Conservation (phyloP, 371 early-diverging fungal genomes). For the Mortierella sp. region DNA sequence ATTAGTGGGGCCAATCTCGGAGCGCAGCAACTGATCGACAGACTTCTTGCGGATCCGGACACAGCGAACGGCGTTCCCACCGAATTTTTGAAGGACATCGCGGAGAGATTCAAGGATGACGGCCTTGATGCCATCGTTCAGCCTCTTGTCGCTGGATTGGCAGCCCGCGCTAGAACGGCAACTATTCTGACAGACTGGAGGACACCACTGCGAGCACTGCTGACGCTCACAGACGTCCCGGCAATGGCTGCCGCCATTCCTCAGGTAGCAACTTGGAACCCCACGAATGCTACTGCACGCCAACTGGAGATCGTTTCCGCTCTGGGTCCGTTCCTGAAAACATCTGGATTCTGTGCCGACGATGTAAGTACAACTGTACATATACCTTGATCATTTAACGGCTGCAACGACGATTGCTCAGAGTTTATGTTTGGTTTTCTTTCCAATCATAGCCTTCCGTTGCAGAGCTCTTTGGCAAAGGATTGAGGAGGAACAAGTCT, state of each 20-base stretch:
- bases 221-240: slow-evolving; percentile 64
- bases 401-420: neutral
- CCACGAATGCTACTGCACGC: slow-evolving; percentile 65
- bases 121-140: slow-evolving; percentile 73
- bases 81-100: slow-evolving; percentile 67
- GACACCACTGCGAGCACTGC: slow-evolving; percentile 64
- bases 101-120: slow-evolving; percentile 70
- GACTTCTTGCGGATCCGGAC: slow-evolving; percentile 65
- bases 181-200: slow-evolving; percentile 73
- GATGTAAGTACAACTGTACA: slow-evolving; percentile 55
- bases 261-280: slow-evolving; percentile 73
- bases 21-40: slow-evolving; percentile 63
- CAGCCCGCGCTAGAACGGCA: slow-evolving; percentile 57
- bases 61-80: slow-evolving; percentile 62
- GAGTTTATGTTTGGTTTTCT: neutral
- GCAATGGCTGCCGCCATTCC: slow-evolving; percentile 69
- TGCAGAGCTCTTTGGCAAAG: slow-evolving; percentile 74
- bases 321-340: slow-evolving; percentile 81
- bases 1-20: slow-evolving; percentile 42
- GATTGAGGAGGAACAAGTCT: slow-evolving; percentile 64
- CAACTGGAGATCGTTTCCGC: slow-evolving; percentile 77
- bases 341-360: slow-evolving; percentile 70
- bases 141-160: slow-evolving; percentile 63
- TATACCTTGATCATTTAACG: neutral
- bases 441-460: slow-evolving; percentile 65